Base-by-base conservation (phyloP, 768 basidiomycete genomes). In the Coprinopsis sp. region DNA sequence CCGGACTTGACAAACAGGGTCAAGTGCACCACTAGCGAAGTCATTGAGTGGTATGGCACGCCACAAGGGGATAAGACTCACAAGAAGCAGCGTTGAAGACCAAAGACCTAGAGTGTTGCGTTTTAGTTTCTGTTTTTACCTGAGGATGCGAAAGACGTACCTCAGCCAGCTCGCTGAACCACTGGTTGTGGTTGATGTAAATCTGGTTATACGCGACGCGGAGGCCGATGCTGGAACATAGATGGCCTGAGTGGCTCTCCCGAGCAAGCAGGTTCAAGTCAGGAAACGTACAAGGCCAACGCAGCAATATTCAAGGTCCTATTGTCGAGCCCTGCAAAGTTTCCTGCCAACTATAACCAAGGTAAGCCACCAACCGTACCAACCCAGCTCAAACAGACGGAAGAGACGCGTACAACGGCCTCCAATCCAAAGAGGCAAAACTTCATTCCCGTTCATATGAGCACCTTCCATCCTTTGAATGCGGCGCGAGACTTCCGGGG, bases 391-490 rank as follows among this genome's bases (percentile, higher is more conserved):
- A n/a, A n/a, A n/a, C n/a, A n/a, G n/a, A n/a, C n/a, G n/a, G n/a
- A n/a, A n/a, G n/a, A n/a, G n/a, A n/a, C n/a, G n/a, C 40, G 13
- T 24, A 57, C 57, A 7, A 62, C 50, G 13, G 54, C 55, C 1
- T 51, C n/a, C 59, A 30, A 38, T 48, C 64, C 58, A 66, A 6
- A 63, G 52, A 3, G 61, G 61, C 27, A 59, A 51, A 5, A 33
- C 46, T 40, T 63, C 62, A 13, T 54, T 56, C 2, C 61, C 62
- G 33, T 63, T 62, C 53, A 54, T 19, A 40, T 62, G 64, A 6
- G 64, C 61, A 3, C 55, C 64, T 33, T 61, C 58, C 57, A 64
- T 58, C 23, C 61, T 49, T 22, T 48, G 55, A 11, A 57, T 55
- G 12, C 52, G 54, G 16, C 47, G 56, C 0, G 51, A 53, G 10